A percentile compares a stretch with the other conserved stretches of the same genome.
phyloP scores from a whole-genome alignment of 1,284 basidiomycete genomes.

The Apiotrichum gracile region DNA sequence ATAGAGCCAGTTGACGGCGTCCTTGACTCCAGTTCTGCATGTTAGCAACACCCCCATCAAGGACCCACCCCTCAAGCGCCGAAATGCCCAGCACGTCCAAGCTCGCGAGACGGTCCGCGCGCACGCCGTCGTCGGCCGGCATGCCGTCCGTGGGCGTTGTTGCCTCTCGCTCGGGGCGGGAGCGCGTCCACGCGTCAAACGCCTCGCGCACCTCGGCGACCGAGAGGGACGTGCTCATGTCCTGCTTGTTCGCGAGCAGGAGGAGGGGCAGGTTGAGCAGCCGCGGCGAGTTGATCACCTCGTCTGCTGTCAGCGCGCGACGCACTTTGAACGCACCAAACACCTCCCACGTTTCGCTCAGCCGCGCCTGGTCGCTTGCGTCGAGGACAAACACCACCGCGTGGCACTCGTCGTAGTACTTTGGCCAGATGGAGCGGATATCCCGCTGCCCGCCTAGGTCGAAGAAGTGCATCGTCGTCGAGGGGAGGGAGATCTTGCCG shows the following conservation, averaged over 20 bases:
- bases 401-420: constrained; percentile 90
- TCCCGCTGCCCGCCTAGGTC: constrained; percentile 87
- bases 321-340: constrained; percentile 62
- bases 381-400: constrained; percentile 89
- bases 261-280: constrained; percentile 81
- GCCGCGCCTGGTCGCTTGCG: constrained; percentile 73
- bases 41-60: background rate
- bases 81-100: constrained; percentile 85
- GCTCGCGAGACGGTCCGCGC: constrained; percentile 60
- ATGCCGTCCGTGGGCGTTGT: background rate
- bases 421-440: constrained; percentile 84
- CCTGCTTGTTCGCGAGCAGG: constrained; percentile 89
- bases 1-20: constrained; percentile 89
- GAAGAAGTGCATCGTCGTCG: constrained; percentile 88
- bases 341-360: constrained; percentile 88
- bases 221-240: constrained; percentile 66
- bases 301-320: constrained; percentile 52
- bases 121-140: constrained; percentile 49
- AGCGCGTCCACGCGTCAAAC: constrained; percentile 69
- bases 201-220: constrained; percentile 83
- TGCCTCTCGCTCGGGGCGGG: too few relatives aligned
- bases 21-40: constrained; percentile 73
- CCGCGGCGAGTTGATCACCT: constrained; percentile 73
- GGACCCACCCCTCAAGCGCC: constrained; percentile 74
- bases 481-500: constrained; percentile 83